These are phyloP conservation scores for Selaginella tamariscina DNA, from an alignment of 75 land plant species.

Conservation along the genomic window DNA sequence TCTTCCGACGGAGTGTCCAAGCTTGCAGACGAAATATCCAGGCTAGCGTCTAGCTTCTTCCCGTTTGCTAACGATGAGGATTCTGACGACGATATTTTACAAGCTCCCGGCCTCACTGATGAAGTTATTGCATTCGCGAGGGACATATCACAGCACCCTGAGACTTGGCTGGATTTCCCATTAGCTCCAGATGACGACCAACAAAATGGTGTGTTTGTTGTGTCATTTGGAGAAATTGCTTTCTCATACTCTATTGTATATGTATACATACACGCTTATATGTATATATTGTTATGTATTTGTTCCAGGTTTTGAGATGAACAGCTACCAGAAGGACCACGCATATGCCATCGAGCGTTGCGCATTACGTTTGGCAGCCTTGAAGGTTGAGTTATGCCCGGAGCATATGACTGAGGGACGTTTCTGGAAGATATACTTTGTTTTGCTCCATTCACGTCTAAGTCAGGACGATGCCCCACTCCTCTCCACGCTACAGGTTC, in stretches of 20 bases:
- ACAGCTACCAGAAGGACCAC: constrained; percentile 64
- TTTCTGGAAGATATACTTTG: constrained; percentile 85
- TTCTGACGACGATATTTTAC: background rate
- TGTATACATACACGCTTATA: no score
- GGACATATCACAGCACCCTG: constrained; percentile 74
- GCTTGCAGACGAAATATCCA: constrained; percentile 19
- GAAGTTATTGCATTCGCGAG: constrained; percentile 86
- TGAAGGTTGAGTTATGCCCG: constrained; percentile 71
- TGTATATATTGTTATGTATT: no score
- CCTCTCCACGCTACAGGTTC: constrained; percentile 68
- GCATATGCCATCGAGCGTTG: constrained; percentile 55
- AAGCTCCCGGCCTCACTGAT: constrained; percentile 59
- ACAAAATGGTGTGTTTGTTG: background rate
- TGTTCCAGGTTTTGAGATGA: constrained; percentile 57
- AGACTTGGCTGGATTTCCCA: constrained; percentile 96
- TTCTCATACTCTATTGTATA: background rate
- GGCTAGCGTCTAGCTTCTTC: constrained; percentile 22
- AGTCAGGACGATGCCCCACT: constrained; percentile 56
- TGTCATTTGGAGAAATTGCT: background rate
- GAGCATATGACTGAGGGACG: constrained; percentile 49
- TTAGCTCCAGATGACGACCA: constrained; percentile 54
- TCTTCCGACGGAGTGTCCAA: constrained; percentile 13
- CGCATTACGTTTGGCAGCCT: constrained; percentile 52
- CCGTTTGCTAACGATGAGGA: constrained; percentile 14
- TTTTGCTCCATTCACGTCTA: constrained; percentile 66